Percentiles rank a stretch among this genome's conserved stretches.
phyloP scores from a whole-genome alignment of 768 basidiomycete species.

The Sporobolomyces pararoseus region DNA sequence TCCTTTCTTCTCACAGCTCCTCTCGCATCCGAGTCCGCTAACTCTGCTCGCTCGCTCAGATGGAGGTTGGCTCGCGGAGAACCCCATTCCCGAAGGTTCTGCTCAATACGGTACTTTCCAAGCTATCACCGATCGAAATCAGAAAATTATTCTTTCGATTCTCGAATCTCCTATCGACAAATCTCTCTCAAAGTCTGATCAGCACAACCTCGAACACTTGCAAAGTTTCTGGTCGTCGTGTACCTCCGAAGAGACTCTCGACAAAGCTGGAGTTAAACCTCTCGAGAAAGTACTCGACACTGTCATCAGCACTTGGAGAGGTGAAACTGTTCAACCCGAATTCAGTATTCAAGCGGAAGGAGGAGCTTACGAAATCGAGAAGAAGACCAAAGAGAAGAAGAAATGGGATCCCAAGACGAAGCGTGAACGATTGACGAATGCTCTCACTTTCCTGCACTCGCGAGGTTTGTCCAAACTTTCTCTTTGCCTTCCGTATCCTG shows the following conservation, averaged over 20 bases:
- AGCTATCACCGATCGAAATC: conserved; percentile 37
- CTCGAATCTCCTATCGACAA: conserved; percentile 55
- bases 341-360: conserved; percentile 8
- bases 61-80: conserved; percentile 77
- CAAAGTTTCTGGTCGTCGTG: conserved; percentile 71
- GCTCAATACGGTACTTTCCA: conserved; percentile 48
- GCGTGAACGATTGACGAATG: conserved; percentile 64
- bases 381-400: conserved; percentile 26
- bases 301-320: conserved; percentile 57
- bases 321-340: conserved; percentile 9
- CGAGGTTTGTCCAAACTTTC: conserved; percentile 63
- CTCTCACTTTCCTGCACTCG: conserved; percentile 80
- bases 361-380: background rate
- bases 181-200: conserved; percentile 57
- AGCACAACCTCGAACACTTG: conserved; percentile 52
- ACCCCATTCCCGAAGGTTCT: conserved; percentile 85
- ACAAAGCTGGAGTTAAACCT: conserved; percentile 68
- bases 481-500: no score
- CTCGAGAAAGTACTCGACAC: conserved; percentile 64
- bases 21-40: conserved; percentile 8
- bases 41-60: conserved; percentile 52
- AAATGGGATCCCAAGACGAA: conserved; percentile 44
- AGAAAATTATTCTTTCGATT: conserved; percentile 68
- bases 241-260: conserved; percentile 69
- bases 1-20: background rate